Conservation (phyloP, 73 alveolate species). For the Tetrahymena borealis region DNA sequence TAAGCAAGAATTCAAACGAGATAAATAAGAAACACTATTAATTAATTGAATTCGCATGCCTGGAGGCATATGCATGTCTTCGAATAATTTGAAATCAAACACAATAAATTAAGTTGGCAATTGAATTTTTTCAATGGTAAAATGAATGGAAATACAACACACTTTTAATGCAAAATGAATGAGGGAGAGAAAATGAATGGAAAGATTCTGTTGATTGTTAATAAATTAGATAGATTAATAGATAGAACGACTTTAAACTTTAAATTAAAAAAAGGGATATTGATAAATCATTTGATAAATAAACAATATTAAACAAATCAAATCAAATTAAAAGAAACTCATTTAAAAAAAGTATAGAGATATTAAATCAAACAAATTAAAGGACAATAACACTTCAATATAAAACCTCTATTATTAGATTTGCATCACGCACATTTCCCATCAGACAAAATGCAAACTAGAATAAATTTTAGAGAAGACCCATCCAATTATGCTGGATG, state of each 20-base stretch:
- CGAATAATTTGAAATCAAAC: background rate
- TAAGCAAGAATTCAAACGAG: background rate
- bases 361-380: background rate
- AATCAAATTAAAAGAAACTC: background rate
- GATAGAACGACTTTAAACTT: background rate
- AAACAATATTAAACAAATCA: background rate
- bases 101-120: background rate
- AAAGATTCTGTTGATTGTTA: background rate
- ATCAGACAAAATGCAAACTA: background rate
- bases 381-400: too few species aligned
- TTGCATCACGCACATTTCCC: background rate
- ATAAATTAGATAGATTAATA: background rate
- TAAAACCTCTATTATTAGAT: too few species aligned
- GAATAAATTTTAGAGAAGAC: background rate
- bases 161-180: too few species aligned
- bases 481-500: background rate
- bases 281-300: background rate
- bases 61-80: background rate
- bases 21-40: background rate
- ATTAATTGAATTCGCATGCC: background rate
- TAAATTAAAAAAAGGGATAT: background rate
- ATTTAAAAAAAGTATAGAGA: background rate
- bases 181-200: too few species aligned
- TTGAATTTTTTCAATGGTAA: background rate
- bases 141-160: too few species aligned